Conservation (phyloP, 2,329 filamentous ascomycete genomes). For the Tolypocladium cylindrosporum region DNA sequence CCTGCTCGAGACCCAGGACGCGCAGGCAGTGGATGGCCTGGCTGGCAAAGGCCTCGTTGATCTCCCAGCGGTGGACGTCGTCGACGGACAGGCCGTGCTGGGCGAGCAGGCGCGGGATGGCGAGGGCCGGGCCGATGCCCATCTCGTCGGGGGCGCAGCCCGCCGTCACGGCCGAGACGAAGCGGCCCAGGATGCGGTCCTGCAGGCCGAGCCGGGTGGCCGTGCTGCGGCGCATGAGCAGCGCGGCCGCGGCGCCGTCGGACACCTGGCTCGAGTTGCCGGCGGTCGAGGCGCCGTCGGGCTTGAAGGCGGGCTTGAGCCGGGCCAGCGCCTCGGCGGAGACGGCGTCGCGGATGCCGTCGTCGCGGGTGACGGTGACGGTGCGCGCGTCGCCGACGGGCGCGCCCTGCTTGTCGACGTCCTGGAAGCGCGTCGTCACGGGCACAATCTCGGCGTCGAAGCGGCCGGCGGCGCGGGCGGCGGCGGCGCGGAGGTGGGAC, state of each 20-base stretch:
- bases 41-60: conserved; percentile 74
- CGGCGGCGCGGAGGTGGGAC: conserved; percentile 63
- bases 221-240: conserved; percentile 78
- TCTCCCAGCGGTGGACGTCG: conserved; percentile 81
- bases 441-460: conserved; percentile 76
- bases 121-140: conserved; percentile 81
- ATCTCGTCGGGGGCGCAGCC: conserved; percentile 87
- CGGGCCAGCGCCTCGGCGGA: conserved; percentile 61
- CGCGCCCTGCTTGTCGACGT: conserved; percentile 50
- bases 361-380: conserved; percentile 66
- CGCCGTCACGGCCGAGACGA: conserved; percentile 64
- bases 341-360: conserved; percentile 66
- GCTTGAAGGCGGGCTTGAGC: conserved; percentile 78
- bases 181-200: conserved; percentile 67
- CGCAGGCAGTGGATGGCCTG: conserved; percentile 63
- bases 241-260: conserved; percentile 74
- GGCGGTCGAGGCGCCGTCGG: conserved; percentile 68
- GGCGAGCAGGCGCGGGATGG: conserved; percentile 71
- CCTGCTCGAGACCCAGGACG: conserved; percentile 54
- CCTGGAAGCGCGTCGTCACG: conserved; percentile 60
- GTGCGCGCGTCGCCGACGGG: conserved; percentile 44
- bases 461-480: conserved; percentile 55
- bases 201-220: conserved; percentile 63
- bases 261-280: conserved; percentile 81
- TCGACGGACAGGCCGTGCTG: conserved; percentile 54